Evolutionary conservation across 2,329 filamentous ascomycete species (phyloP).

Genomic region (Ilyonectria mors-panacis): DNA sequence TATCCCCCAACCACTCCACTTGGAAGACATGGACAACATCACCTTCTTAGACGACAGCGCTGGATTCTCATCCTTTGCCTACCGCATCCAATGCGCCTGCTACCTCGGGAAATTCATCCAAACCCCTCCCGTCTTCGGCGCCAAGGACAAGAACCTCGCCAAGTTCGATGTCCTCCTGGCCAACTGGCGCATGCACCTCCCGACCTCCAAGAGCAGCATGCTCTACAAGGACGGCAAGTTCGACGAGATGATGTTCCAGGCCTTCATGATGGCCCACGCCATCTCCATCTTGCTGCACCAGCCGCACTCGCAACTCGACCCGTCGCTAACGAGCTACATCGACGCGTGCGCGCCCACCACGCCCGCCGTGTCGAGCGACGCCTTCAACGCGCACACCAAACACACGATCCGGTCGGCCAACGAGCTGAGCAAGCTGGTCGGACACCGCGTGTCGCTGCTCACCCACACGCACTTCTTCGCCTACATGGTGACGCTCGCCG

Average conservation of each 20-base stretch:
- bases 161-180: slow-evolving; percentile 67
- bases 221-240: slow-evolving; percentile 78
- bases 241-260: slow-evolving; percentile 93
- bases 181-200: slow-evolving; percentile 86
- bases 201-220: slow-evolving; percentile 78
- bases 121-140: slow-evolving; percentile 64
- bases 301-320: slow-evolving; percentile 82
- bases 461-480: slow-evolving; percentile 88
- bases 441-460: slow-evolving; percentile 78
- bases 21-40: slow-evolving; percentile 81
- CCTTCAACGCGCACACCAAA: slow-evolving; percentile 78
- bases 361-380: slow-evolving; percentile 62
- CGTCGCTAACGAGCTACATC: slow-evolving; percentile 69
- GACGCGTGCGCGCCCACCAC: slow-evolving; percentile 78
- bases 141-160: slow-evolving; percentile 66
- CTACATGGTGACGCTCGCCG: slow-evolving; percentile 82
- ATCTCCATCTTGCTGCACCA: slow-evolving; percentile 83
- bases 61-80: slow-evolving; percentile 86
- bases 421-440: slow-evolving; percentile 80
- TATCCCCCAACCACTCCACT: slow-evolving; percentile 71
- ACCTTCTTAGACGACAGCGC: slow-evolving; percentile 78
- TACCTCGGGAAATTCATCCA: slow-evolving; percentile 83
- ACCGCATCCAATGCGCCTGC: slow-evolving; percentile 84
- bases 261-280: slow-evolving; percentile 80
- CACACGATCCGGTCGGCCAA: slow-evolving; percentile 86